A percentile compares a stretch with the other conserved stretches of the same genome.
Evolutionary conservation across 495 filamentous ascomycete genomes (phyloP).

Genomic region (Daldinia decipiens): DNA sequence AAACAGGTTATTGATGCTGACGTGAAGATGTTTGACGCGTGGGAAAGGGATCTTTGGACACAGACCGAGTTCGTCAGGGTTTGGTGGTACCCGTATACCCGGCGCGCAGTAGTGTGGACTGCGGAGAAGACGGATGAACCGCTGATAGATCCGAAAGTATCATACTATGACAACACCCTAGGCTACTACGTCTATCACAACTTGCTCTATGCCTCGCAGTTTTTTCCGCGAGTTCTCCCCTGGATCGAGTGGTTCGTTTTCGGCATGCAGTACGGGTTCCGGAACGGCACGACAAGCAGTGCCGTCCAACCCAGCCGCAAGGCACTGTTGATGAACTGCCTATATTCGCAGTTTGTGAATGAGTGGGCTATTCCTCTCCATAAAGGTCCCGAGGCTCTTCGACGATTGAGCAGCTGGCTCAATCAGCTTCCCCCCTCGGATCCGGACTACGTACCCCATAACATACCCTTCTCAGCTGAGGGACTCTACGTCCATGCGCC

Average conservation of each 20-base stretch:
- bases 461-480: slow-evolving; percentile 82
- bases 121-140: slow-evolving; percentile 73
- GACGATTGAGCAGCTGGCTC: slow-evolving; percentile 85
- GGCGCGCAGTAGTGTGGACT: slow-evolving; percentile 85
- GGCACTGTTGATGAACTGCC: slow-evolving; percentile 93
- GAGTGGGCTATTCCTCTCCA: slow-evolving; percentile 96
- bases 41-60: slow-evolving; percentile 83
- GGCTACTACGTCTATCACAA: slow-evolving; percentile 92
- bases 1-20: slow-evolving; percentile 79
- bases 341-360: slow-evolving; percentile 96
- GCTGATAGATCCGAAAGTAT: slow-evolving; percentile 54
- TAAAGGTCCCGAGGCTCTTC: slow-evolving; percentile 88
- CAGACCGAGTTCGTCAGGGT: slow-evolving; percentile 87
- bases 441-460: slow-evolving; percentile 64
- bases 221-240: slow-evolving; percentile 81
- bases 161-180: slow-evolving; percentile 81
- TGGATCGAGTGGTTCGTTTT: slow-evolving; percentile 94
- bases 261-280: slow-evolving; percentile 93
- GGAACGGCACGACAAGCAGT: slow-evolving; percentile 68
- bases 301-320: slow-evolving; percentile 82
- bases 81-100: slow-evolving; percentile 97
- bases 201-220: slow-evolving; percentile 79
- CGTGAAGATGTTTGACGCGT: slow-evolving; percentile 70
- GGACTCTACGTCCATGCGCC: slow-evolving; percentile 92
- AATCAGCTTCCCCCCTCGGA: slow-evolving; percentile 65